Conservation (phyloP, 2,329 filamentous ascomycete species). For the Aspergillus phoenicis region DNA sequence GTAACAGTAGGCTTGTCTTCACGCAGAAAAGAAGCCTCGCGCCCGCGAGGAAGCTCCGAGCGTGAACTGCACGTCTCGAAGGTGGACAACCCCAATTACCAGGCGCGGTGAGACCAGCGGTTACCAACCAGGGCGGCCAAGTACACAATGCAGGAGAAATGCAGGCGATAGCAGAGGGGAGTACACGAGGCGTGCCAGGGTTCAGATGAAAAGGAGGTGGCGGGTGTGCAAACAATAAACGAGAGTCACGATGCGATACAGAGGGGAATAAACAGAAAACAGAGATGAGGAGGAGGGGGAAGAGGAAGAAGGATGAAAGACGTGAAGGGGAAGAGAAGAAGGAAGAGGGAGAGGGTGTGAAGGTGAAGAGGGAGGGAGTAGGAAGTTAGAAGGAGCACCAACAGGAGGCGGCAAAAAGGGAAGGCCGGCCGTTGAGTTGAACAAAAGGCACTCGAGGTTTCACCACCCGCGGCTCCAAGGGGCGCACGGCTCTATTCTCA, state of each 20-base stretch:
- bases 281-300: slow-evolving; percentile 4
- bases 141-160: neutral
- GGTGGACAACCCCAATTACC: slow-evolving; percentile 4
- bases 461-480: slow-evolving; percentile 3
- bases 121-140: neutral
- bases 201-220: neutral
- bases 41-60: slow-evolving; percentile 20
- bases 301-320: slow-evolving; percentile 14
- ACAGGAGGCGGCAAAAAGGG: slow-evolving; percentile 16
- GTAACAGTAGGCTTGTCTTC: neutral
- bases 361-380: slow-evolving; percentile 10
- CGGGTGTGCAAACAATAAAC: neutral
- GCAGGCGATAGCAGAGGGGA: neutral
- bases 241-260: neutral
- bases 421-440: neutral
- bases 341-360: slow-evolving; percentile 15
- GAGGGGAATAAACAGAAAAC: neutral
- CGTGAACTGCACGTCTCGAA: slow-evolving; percentile 20
- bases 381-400: slow-evolving; percentile 13
- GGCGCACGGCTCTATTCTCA: neutral
- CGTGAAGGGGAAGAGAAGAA: slow-evolving; percentile 17
- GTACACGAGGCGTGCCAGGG: neutral
- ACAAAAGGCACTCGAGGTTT: slow-evolving; percentile 9
- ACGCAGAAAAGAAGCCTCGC: slow-evolving; percentile 15
- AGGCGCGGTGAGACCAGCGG: slow-evolving; percentile 15